Base-by-base conservation (phyloP, 306 rosid species). In the Gillenia trifoliata region DNA sequence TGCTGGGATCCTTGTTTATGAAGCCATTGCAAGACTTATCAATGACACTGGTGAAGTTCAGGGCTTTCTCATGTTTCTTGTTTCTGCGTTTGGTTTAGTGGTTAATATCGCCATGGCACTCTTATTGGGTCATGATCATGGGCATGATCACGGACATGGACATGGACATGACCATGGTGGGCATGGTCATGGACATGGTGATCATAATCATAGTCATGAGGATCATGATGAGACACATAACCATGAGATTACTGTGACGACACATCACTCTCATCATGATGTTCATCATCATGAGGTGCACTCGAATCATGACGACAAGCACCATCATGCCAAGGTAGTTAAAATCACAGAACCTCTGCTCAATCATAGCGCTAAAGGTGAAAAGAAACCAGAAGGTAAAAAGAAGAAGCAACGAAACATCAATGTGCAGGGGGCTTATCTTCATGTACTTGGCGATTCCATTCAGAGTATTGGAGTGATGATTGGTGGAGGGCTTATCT, bases 1-100 rank as follows among this genome's bases (percentile, higher is more conserved):
- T 72, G 86, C 91, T 11, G 91, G 91, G 43, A 87, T 87, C 56
- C 87, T 87, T 43, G 91, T 87, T 25, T 87, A 87, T 20, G 91
- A 87, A 76, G 91, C 91, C 60, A 75, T 87, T 65, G 72, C 67
- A 28, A 78, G 91, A 66, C 81, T 87, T 31, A 61, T 87, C 66
- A 52, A 80, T 43, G 84, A 77, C 11, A 68, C 86, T 0, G 88
- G 88, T 54, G 88, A 87, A 76, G 91, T 87, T 63, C 65, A 84
- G 71, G 91, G 91, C 19, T 78, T 73, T 61, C 85, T 87, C 72
- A 87, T 87, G 91, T 87, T 87, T 66, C 49, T 71, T 45, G 88
- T 87, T 74, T 82, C 91, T 63, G 85, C 91, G 3, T 84, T 87
- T 19, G 91, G 91, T 47, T 77, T 84, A 9, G 83, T 84, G 71